phyloP scores from a whole-genome alignment of 129 eudicot species.

The Pittosporum tobira region DNA sequence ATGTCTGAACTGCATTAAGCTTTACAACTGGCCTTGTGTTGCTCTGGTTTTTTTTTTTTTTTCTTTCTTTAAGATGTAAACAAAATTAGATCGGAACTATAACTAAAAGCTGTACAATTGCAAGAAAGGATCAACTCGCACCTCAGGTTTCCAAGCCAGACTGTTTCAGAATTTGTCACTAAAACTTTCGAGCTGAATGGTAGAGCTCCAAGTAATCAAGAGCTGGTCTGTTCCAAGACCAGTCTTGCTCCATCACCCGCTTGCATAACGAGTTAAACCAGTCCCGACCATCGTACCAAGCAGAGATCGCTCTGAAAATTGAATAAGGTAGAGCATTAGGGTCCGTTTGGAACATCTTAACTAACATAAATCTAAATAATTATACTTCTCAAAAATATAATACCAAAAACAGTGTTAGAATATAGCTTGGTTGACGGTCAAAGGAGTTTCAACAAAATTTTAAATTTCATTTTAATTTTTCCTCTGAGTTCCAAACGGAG shows the following conservation, averaged over 20 bases:
- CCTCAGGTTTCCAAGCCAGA: slow-evolving; percentile 1
- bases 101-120: slow-evolving; percentile 27
- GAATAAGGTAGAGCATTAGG: too few relatives aligned
- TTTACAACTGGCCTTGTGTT: neutral
- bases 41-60: too few relatives aligned
- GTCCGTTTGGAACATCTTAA: too few relatives aligned
- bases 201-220: slow-evolving; percentile 95
- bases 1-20: neutral
- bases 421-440: too few relatives aligned
- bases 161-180: slow-evolving; percentile 10
- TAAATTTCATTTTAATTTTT: too few relatives aligned
- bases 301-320: slow-evolving; percentile 64
- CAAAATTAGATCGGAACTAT: slow-evolving; percentile 5
- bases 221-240: slow-evolving; percentile 99
- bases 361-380: too few relatives aligned
- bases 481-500: too few relatives aligned
- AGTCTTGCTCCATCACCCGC: slow-evolving; percentile 97
- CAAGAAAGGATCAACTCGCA: slow-evolving; percentile 3
- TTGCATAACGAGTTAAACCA: slow-evolving; percentile 86
- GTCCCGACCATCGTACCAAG: slow-evolving; percentile 81
- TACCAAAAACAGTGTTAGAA: too few relatives aligned
- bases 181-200: slow-evolving; percentile 75
- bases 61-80: too few relatives aligned
- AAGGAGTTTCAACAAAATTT: too few relatives aligned
- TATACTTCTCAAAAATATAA: too few relatives aligned